Evolutionary conservation across 2,329 filamentous ascomycete species (phyloP).

Genomic region (Ophiostoma triangulosporum): DNA sequence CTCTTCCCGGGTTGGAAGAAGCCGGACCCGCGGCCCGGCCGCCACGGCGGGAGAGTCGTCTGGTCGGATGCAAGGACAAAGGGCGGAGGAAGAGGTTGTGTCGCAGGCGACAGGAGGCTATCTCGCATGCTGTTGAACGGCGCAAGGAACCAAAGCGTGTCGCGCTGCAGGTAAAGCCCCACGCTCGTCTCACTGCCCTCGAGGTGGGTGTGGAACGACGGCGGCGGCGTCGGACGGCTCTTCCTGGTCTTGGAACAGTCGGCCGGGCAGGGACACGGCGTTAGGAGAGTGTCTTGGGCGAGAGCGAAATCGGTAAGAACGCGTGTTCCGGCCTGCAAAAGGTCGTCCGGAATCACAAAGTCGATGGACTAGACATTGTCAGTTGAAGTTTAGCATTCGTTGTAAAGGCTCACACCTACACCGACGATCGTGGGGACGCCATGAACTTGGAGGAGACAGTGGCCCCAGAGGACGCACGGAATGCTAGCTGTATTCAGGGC

Average conservation of each 20-base stretch:
- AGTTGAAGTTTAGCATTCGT: background rate
- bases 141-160: conserved; percentile 17
- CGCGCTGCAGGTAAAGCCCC: conserved; percentile 16
- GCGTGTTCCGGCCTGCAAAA: background rate
- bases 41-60: conserved; percentile 14
- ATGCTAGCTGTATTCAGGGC: conserved; percentile 1
- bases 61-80: conserved; percentile 16
- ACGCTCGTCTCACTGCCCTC: conserved; percentile 13
- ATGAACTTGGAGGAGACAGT: conserved; percentile 4
- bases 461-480: conserved; percentile 8
- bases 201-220: conserved; percentile 1
- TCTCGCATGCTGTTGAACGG: conserved; percentile 9
- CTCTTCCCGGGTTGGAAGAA: conserved; percentile 9
- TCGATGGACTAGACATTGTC: conserved; percentile 5
- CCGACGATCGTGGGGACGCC: conserved; percentile 5
- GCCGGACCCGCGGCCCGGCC: conserved; percentile 14
- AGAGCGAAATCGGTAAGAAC: background rate
- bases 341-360: conserved; percentile 6
- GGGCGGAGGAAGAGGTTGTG: conserved; percentile 7
- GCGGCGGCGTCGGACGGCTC: background rate
- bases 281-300: background rate
- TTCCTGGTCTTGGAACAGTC: background rate
- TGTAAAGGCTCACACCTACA: background rate
- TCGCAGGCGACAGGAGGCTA: conserved; percentile 5
- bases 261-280: background rate